Base-by-base conservation (phyloP, 371 early-diverging fungal species). In the Mortierella sp. region DNA sequence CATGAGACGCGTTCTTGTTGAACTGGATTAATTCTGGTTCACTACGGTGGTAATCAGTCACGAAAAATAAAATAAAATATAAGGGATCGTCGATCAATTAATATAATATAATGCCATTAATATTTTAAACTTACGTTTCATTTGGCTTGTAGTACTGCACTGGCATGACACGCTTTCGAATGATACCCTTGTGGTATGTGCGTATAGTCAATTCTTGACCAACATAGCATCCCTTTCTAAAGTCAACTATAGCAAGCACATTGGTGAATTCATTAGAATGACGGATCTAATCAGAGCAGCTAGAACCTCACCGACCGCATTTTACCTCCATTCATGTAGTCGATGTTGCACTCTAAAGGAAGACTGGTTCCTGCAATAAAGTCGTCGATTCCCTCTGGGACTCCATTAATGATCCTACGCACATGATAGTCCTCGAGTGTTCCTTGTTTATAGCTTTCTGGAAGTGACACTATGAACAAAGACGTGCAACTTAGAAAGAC, bases 191-290 rank as follows among this genome's bases (percentile, higher is more conserved):
- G 79, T 98, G 98, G 67, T 97, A 92, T 10, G 97, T 98, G 58
- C 98, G 91, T 83, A 97, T 97, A 0, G 97, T 97, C 73, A 98
- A 88, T 85, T 98, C 99, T 83, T 99, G 98, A 11, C 99, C 99
- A 32, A 98, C 90, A 76, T 99, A 99, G 85, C 99, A 99, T 1
- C 99, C 99, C 86, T 99, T 99, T 66, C 90, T 86, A 86, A 97
- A 98, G 84, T 97, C 96, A 65, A 99, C 96, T 94, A 62, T 22
- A 12, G 63, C 3, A 64, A 18, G 5, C 1, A 58, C 1, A 16
- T 9, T 37, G 51, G 26, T 20, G 16, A 6, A 49, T 3, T 14
- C 4, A 45, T 20, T 40, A 64, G 22, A 51, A 32, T 51, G 62
- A 18, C n/a, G 11, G 5, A 35, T 24, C 20, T 22, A 28, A 49